Conservation (phyloP, 192 early-diverging fungal genomes). For the Podila minutissima region DNA sequence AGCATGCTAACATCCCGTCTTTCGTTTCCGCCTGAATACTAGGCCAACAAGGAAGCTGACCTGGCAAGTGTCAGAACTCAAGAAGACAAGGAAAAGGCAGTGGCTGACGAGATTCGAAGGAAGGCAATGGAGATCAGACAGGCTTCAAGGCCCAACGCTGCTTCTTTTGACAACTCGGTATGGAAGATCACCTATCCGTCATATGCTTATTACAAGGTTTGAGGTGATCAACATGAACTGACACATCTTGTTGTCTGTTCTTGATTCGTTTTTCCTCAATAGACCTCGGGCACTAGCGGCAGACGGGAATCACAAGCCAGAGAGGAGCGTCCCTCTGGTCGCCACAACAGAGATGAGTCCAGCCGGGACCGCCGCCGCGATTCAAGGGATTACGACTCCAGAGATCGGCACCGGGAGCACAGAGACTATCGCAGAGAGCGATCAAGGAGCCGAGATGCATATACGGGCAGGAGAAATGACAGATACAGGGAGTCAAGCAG, state of each 20-base stretch:
- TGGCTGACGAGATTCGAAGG: conserved; percentile 48
- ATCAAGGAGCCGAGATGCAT: conserved; percentile 30
- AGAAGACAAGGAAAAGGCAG: conserved; percentile 53
- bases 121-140: conserved; percentile 30
- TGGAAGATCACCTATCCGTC: background rate
- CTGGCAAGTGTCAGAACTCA: conserved; percentile 49
- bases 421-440: conserved; percentile 7
- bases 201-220: background rate
- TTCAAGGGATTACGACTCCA: conserved; percentile 13
- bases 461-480: conserved; percentile 7
- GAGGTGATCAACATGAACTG: conserved; percentile 2
- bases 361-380: no score
- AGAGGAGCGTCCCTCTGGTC: no score
- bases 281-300: no score
- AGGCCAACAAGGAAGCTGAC: conserved; percentile 50
- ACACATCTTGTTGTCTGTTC: background rate
- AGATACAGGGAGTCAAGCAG: conserved; percentile 19
- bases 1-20: background rate
- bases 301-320: no score
- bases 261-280: background rate
- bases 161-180: conserved; percentile 21
- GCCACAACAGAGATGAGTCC: no score
- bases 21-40: background rate
- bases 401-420: conserved; percentile 3
- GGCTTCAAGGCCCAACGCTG: conserved; percentile 22